Percentiles rank a stretch among this genome's conserved stretches.
Conservation (phyloP, 192 early-diverging fungal genomes). For the Coemansia sp. region DNA sequence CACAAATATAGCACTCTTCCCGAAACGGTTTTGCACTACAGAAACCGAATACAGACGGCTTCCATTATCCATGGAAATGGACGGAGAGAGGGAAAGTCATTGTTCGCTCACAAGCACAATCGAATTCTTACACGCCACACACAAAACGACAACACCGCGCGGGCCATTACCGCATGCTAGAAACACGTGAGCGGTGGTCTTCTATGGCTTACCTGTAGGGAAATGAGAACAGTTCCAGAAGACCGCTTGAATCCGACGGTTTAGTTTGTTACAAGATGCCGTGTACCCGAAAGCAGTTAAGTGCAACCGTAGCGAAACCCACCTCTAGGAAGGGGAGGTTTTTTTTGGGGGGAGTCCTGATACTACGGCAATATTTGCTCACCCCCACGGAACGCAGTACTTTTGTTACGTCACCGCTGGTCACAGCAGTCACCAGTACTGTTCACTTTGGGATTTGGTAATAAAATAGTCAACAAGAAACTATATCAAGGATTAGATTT, state of each 20-base stretch:
- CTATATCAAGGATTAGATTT: not conserved
- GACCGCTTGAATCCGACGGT: not conserved
- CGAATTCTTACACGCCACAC: not conserved
- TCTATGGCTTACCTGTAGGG: not conserved
- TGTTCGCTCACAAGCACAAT: constrained; percentile 2
- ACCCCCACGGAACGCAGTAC: not conserved
- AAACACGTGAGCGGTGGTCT: not conserved
- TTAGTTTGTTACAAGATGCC: not conserved
- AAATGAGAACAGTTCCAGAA: not conserved
- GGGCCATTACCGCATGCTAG: not conserved
- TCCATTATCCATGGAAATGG: constrained; percentile 1
- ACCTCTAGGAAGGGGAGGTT: not conserved
- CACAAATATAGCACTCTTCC: not conserved
- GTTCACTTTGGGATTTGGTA: not conserved
- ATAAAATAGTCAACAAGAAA: not conserved
- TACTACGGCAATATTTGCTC: not conserved
- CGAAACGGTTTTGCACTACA: not conserved
- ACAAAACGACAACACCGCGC: not conserved
- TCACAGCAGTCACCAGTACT: constrained; percentile 1
- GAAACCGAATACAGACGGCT: not conserved
- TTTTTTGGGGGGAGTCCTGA: not conserved
- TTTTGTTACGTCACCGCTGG: not conserved
- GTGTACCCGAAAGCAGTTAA: not conserved
- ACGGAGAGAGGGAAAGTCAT: not conserved
- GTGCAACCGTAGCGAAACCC: not conserved